Conservation (phyloP, 768 basidiomycete genomes). For the Mycena polygramma region DNA sequence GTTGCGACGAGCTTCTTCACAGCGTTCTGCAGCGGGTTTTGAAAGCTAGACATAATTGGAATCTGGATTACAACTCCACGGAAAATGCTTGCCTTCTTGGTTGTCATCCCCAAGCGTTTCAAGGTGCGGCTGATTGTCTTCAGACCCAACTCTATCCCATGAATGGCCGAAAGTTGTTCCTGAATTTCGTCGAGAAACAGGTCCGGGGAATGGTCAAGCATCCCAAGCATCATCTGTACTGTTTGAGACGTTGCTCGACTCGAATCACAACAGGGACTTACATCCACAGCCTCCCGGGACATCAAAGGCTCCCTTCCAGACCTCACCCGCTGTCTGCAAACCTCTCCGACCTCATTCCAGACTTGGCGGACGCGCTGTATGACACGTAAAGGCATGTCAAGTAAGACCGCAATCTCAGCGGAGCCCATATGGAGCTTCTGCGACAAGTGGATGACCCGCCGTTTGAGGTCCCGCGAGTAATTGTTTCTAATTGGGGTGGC, state of each 20-base stretch:
- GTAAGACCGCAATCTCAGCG: background rate
- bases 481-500: constrained; percentile 7
- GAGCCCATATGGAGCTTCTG: constrained; percentile 1
- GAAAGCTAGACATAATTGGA: no score
- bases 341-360: constrained; percentile 18
- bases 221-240: constrained; percentile 12
- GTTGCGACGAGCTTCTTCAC: no score
- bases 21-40: no score
- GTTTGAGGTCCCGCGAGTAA: constrained; percentile 8
- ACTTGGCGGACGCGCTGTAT: constrained; percentile 10
- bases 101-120: no score
- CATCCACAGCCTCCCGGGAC: constrained; percentile 5
- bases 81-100: no score
- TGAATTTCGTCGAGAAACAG: constrained; percentile 13
- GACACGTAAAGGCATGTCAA: background rate
- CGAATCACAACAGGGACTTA: constrained; percentile 8
- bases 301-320: constrained; percentile 7
- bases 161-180: constrained; percentile 2
- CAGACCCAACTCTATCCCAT: constrained; percentile 4
- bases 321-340: constrained; percentile 8
- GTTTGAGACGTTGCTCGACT: no score
- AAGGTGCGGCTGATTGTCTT: constrained; percentile 5
- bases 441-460: background rate
- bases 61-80: no score
- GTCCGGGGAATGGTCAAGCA: constrained; percentile 7